A percentile compares a stretch with the other conserved stretches of the same genome.
Conservation (phyloP, 2,329 filamentous ascomycete genomes). For the Aspergillus piperis region DNA sequence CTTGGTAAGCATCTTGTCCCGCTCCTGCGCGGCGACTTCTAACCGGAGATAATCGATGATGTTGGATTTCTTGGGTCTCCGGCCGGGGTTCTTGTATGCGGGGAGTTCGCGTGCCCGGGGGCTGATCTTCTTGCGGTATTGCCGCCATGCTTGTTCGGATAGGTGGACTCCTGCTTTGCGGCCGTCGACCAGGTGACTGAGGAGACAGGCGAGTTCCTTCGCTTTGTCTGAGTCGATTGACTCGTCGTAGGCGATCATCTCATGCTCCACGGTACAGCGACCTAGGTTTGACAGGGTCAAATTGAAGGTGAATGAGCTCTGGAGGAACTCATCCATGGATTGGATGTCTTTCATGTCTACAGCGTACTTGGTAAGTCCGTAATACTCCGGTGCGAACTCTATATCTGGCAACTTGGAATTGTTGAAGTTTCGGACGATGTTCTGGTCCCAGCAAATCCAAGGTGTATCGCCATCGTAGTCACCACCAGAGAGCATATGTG, state of each 20-base stretch:
- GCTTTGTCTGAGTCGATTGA: constrained; percentile 37
- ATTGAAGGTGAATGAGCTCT: constrained; percentile 51
- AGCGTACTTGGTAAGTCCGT: constrained; percentile 51
- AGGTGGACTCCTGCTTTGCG: constrained; percentile 49
- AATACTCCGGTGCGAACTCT: constrained; percentile 41
- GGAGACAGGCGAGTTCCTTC: constrained; percentile 42
- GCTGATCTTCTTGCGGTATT: constrained; percentile 37
- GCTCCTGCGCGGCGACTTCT: constrained; percentile 37
- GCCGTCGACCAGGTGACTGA: constrained; percentile 50
- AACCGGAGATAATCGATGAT: constrained; percentile 51
- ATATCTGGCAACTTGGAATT: constrained; percentile 52
- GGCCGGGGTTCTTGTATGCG: constrained; percentile 39
- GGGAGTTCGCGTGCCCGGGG: constrained; percentile 31
- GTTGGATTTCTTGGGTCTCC: constrained; percentile 32
- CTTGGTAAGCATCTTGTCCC: constrained; percentile 30
- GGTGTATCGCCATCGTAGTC: constrained; percentile 66
- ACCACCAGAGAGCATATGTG: constrained; percentile 62
- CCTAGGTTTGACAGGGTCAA: constrained; percentile 53
- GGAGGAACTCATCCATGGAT: constrained; percentile 43
- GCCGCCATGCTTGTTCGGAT: constrained; percentile 41
- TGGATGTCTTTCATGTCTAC: constrained; percentile 45
- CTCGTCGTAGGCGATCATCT: constrained; percentile 56
- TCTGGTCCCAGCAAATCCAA: constrained; percentile 62
- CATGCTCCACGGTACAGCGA: constrained; percentile 52
- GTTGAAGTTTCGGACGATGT: constrained; percentile 53